These are phyloP conservation scores for Dioscorea dumetorum DNA, from an alignment of 106 monocot species.

Conservation along the genomic window DNA sequence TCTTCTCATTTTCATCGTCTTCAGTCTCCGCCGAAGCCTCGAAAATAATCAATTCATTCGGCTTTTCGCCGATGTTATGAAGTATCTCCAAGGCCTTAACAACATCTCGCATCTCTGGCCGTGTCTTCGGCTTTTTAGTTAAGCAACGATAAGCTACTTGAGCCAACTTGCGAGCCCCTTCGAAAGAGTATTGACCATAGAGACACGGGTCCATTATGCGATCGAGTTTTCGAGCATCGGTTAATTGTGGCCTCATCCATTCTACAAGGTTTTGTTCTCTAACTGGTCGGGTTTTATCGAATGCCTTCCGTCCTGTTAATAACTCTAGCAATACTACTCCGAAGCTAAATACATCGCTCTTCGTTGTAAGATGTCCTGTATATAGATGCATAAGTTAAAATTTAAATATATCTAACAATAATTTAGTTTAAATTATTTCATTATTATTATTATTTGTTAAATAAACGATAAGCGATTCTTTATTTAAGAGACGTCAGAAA, in stretches of 20 bases:
- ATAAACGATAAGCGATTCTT: too few relatives aligned
- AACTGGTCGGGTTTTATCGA: slow-evolving; percentile 32
- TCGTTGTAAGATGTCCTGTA: slow-evolving; percentile 48
- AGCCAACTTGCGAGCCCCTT: slow-evolving; percentile 37
- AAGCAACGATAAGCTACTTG: slow-evolving; percentile 45
- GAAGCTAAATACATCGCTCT: slow-evolving; percentile 70
- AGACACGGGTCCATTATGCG: slow-evolving; percentile 45
- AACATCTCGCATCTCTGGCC: slow-evolving; percentile 46
- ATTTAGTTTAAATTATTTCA: neutral
- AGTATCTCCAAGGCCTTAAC: slow-evolving; percentile 48
- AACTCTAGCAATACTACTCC: slow-evolving; percentile 66
- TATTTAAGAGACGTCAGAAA: too few relatives aligned
- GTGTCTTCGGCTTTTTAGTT: slow-evolving; percentile 27
- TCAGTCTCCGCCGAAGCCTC: slow-evolving; percentile 8
- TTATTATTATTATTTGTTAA: too few relatives aligned
- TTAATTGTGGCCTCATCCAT: slow-evolving; percentile 35
- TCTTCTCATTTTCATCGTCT: slow-evolving; percentile 1
- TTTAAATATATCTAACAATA: too few relatives aligned
- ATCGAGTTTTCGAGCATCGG: slow-evolving; percentile 18
- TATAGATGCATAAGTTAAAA: too few relatives aligned
- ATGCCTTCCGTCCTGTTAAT: slow-evolving; percentile 37
- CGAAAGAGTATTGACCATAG: slow-evolving; percentile 40
- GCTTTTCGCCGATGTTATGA: slow-evolving; percentile 25
- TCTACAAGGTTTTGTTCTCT: slow-evolving; percentile 60
- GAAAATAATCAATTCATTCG: slow-evolving; percentile 25